Evolutionary conservation across 1,284 basidiomycete genomes (phyloP).

Genomic region (Moesziomyces globuligerus): DNA sequence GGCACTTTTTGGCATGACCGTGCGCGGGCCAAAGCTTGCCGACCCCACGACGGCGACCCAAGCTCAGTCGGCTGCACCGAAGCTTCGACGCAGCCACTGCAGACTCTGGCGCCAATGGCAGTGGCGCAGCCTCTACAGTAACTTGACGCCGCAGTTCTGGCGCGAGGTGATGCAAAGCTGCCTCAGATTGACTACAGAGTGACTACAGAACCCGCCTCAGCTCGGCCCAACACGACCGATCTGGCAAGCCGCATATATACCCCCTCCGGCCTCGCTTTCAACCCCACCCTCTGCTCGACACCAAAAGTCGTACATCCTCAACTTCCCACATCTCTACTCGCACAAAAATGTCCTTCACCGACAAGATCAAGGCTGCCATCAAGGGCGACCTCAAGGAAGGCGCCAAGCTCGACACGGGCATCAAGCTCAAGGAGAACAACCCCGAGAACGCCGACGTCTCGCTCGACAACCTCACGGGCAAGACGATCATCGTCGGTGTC

Average conservation of each 20-base stretch:
- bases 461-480: conserved; percentile 46
- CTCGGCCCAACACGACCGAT: no score
- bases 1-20: no score
- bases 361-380: conserved; percentile 52
- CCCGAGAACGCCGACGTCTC: conserved; percentile 53
- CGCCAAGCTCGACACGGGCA: conserved; percentile 44
- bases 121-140: no score
- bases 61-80: no score
- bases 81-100: no score
- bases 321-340: no score
- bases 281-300: not conserved
- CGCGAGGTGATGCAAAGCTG: no score
- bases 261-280: not conserved
- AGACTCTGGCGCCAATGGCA: no score
- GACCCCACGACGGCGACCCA: no score
- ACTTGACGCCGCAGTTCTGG: no score
- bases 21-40: not conserved
- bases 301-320: not conserved
- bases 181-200: no score
- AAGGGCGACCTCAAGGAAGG: conserved; percentile 55
- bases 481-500: conserved; percentile 45
- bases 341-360: conserved; percentile 46
- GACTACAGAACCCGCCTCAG: no score
- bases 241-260: not conserved
- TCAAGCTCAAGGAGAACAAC: conserved; percentile 58